Evolutionary conservation across 2,329 filamentous ascomycete species (phyloP).

Genomic region (Aspergillus jensenii): DNA sequence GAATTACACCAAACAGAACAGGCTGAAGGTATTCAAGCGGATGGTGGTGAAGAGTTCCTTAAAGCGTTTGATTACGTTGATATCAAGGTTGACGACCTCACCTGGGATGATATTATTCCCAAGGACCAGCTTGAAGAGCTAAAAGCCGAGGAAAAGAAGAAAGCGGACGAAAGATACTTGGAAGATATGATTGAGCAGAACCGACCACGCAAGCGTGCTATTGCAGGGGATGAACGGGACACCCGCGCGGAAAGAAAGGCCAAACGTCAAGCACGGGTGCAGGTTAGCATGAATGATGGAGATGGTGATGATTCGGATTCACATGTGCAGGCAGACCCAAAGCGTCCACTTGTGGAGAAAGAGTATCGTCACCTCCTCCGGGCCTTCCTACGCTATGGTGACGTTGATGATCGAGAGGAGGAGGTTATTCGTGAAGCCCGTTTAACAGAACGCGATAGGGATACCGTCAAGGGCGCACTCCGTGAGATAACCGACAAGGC

Average conservation of each 20-base stretch:
- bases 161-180: slow-evolving; percentile 78
- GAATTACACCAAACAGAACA: slow-evolving; percentile 97
- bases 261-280: slow-evolving; percentile 69
- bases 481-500: slow-evolving; percentile 75
- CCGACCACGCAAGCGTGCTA: slow-evolving; percentile 72
- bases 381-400: slow-evolving; percentile 87
- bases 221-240: slow-evolving; percentile 52
- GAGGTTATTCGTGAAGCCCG: slow-evolving; percentile 87
- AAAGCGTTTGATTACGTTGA: slow-evolving; percentile 89
- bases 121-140: slow-evolving; percentile 87
- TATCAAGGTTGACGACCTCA: slow-evolving; percentile 87
- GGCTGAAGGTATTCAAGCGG: slow-evolving; percentile 88
- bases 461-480: slow-evolving; percentile 74
- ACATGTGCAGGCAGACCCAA: slow-evolving; percentile 68
- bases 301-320: slow-evolving; percentile 72
- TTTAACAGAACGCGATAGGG: slow-evolving; percentile 75
- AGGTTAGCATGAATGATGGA: slow-evolving; percentile 64
- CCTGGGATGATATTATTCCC: slow-evolving; percentile 98
- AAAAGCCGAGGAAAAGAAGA: slow-evolving; percentile 83
- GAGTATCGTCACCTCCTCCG: slow-evolving; percentile 90
- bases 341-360: slow-evolving; percentile 85
- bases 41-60: slow-evolving; percentile 95
- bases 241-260: slow-evolving; percentile 65
- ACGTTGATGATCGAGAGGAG: slow-evolving; percentile 81
- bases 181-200: slow-evolving; percentile 81